phyloP scores from a whole-genome alignment of 1,139 yeast genomes.

The Geotrichum australiense region DNA sequence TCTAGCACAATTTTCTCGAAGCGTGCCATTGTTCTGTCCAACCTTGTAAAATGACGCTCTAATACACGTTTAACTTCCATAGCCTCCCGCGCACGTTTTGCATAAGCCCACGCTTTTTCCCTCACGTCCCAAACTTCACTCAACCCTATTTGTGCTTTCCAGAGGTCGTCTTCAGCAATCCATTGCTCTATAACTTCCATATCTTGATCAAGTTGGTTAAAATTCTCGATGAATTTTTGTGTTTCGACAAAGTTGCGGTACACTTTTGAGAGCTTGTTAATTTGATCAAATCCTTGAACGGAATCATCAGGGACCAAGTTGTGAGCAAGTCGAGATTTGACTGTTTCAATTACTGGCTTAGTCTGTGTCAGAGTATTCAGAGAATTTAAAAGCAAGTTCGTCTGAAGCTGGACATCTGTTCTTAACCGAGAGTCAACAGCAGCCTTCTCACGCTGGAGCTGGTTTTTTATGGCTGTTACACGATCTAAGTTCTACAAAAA shows the following conservation, averaged over 20 bases:
- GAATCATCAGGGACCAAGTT: slow-evolving; percentile 23
- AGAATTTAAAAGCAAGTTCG: slow-evolving; percentile 44
- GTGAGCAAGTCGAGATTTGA: slow-evolving; percentile 23
- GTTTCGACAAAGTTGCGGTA: slow-evolving; percentile 71
- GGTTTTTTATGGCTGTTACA: slow-evolving; percentile 48
- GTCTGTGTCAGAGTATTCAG: slow-evolving; percentile 30
- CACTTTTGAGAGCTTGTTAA: slow-evolving; percentile 56
- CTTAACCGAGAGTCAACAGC: slow-evolving; percentile 66
- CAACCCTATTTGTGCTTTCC: slow-evolving; percentile 33
- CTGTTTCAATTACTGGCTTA: slow-evolving; percentile 26
- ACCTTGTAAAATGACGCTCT: slow-evolving; percentile 49
- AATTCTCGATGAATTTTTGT: slow-evolving; percentile 55
- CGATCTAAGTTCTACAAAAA: slow-evolving; percentile 46
- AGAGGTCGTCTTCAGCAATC: slow-evolving; percentile 50
- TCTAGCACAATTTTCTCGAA: slow-evolving; percentile 64
- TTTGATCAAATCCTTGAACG: slow-evolving; percentile 47
- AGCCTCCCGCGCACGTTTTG: slow-evolving; percentile 51
- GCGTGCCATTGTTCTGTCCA: slow-evolving; percentile 43
- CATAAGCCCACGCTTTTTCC: slow-evolving; percentile 58
- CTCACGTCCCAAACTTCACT: slow-evolving; percentile 68
- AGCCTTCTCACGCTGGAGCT: slow-evolving; percentile 60
- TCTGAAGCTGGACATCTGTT: slow-evolving; percentile 55
- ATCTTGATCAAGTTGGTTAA: slow-evolving; percentile 49
- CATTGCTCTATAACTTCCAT: slow-evolving; percentile 46
- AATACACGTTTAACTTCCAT: slow-evolving; percentile 57